Base-by-base conservation (phyloP, 495 filamentous ascomycete species). In the Aspergillus campestris region DNA sequence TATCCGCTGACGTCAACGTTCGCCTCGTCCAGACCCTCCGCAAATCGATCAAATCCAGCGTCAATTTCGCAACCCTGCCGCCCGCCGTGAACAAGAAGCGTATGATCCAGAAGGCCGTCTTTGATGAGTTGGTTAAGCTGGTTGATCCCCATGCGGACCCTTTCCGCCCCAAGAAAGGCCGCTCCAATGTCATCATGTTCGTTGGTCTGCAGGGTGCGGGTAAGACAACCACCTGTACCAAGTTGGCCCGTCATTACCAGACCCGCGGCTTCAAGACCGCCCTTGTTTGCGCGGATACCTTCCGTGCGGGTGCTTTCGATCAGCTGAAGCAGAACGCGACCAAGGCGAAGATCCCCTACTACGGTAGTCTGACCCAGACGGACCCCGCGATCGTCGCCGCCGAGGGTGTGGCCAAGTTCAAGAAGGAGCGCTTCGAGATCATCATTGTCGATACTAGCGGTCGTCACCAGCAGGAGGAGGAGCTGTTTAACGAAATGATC, bases 241-340 rank as follows among this genome's bases (percentile, higher is more conserved):
- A 99, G 65, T 75, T 99, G 32, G 92, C 92, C 31, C 74, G 94
- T 44, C 89, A 94, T 72, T 99, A 97, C 68, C 86, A 94, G 60
- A 85, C 83, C 27, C 81, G 92, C 32, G 94, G 92, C 8, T 95
- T 99, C 79, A 89, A 87, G 62, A 80, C 88, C 8, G 92, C 90
- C 52, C 75, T 99, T 7, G 94, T 99, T 27, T 99, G 92, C 65
- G 92, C 92, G 43, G 92, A 99, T 67, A 99, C 92, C 31, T 99
- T 99, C 72, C 87, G 92, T 59, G 92, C 92, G 28, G 92, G 92
- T 66, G 92, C 92, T 34, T 99, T 97, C 56, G 92, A 99, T 60
- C 92, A 99, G 69, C 69, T 99, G 52, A 99, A 97, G 62, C 92
- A 99, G 65, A 99, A 97, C 59, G 92, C 92, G 1, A 96, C 88